Base-by-base conservation (phyloP, 2,329 filamentous ascomycete genomes). In the Epichloe coenophiala region DNA sequence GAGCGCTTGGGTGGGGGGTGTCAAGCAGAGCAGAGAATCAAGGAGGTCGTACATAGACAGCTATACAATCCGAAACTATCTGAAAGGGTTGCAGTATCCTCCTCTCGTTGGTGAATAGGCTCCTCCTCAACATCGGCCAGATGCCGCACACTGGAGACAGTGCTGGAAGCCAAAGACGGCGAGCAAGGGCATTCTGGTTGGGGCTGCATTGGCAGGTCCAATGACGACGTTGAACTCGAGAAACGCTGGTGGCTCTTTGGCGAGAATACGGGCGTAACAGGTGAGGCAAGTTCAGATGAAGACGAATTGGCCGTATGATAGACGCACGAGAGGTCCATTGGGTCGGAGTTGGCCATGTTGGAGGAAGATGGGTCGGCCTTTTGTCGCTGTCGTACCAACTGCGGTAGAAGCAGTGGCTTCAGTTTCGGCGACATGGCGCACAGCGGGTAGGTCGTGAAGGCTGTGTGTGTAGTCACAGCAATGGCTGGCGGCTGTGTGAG, bases 121-220 rank as follows among this genome's bases (percentile, higher is more conserved):
- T 95, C 89, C 65, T 96, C 90, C 60, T 89, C 79, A 19, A 96
- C 85, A 60, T 93, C 86, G 15, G 88, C 85, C 54, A 96, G 73
- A 48, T 75, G 76, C 53, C 79, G 76, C 67, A 87, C 87, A 59
- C 75, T 73, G 0, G 78, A 70, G 56, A 81, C 78, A 54, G 59
- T 57, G 48, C 60, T 54, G 69, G 68, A 45, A 47, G 59, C 57
- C 68, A 57, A 58, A 39, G 61, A 47, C 7, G 58, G 55, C 33
- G 58, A 56, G 12, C 51, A 37, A 8, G 58, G 52, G 31, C 51
- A 53, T 19, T 63, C 60, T 37, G 52, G 53, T 19, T 47, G 46
- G 45, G 33, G 67, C n/a, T 46, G 51, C 50, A 48, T 63, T 15
- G 77, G 70, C 8, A 86, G 74, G 51, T 86, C 83, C 51, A 88